Percentiles rank a stretch among this genome's conserved stretches.
phyloP scores from a whole-genome alignment of 2,329 filamentous ascomycete genomes.

The Hypoxylon sp. region DNA sequence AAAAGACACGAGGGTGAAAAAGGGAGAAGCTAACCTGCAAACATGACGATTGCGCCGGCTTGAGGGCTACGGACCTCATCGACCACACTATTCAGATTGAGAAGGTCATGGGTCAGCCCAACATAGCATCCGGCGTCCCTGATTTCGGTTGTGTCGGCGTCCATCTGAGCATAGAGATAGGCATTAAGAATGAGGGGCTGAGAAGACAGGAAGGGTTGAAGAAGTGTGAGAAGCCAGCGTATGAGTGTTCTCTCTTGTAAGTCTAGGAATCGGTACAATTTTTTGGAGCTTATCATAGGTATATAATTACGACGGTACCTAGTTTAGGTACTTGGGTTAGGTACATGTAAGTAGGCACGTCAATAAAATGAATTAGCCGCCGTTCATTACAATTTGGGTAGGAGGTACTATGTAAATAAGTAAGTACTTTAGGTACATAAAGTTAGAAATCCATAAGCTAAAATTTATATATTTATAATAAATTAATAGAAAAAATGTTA shows the following conservation, averaged over 20 bases:
- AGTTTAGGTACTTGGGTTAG: too few species aligned
- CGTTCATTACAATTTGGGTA: too few species aligned
- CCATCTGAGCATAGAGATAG: slow-evolving; percentile 27
- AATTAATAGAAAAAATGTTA: too few species aligned
- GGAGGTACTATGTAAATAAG: too few species aligned
- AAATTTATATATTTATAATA: too few species aligned
- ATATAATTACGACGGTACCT: too few species aligned
- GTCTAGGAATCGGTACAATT: too few species aligned
- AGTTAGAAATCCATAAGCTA: too few species aligned
- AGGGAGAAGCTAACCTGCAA: slow-evolving; percentile 76
- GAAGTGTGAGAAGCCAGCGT: not conserved
- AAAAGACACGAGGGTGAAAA: slow-evolving; percentile 5
- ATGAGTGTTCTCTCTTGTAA: not conserved
- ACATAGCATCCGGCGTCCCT: slow-evolving; percentile 70
- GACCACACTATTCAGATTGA: slow-evolving; percentile 70
- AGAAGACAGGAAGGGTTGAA: slow-evolving; percentile 15
- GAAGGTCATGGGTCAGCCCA: slow-evolving; percentile 71
- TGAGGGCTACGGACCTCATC: slow-evolving; percentile 76
- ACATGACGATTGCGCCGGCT: slow-evolving; percentile 81
- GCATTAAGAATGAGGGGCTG: slow-evolving; percentile 1
- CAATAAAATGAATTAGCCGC: too few species aligned
- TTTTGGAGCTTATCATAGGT: too few species aligned
- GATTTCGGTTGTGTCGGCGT: slow-evolving; percentile 54
- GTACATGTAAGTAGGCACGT: too few species aligned
- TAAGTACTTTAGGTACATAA: too few species aligned